Percentiles rank a stretch among this genome's conserved stretches.
Evolutionary conservation across 257 asterid genomes (phyloP).

Genomic region (Nicotiana knightiana): DNA sequence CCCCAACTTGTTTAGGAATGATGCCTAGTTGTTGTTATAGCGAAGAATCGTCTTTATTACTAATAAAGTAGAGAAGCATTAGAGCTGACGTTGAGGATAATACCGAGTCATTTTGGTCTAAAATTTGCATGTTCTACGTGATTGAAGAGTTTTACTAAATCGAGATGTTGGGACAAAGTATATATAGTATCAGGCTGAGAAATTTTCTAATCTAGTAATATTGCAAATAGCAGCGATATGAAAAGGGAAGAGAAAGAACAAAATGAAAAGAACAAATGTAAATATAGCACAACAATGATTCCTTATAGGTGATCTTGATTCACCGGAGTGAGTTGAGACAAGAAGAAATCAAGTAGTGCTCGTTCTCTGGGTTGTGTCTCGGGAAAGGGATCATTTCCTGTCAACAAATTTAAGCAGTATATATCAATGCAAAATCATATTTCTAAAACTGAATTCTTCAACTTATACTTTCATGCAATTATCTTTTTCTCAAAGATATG

Average conservation of each 20-base stretch:
- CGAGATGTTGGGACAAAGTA: background rate
- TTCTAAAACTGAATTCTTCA: background rate
- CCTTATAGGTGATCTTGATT: constrained; percentile 33
- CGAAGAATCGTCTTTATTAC: no score
- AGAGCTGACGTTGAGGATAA: no score
- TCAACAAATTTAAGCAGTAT: background rate
- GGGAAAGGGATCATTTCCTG: constrained; percentile 48
- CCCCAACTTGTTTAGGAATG: no score
- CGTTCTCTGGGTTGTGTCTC: constrained; percentile 55
- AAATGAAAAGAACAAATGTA: background rate
- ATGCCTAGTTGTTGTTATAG: no score
- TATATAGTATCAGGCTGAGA: background rate
- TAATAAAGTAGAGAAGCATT: no score
- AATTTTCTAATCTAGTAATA: background rate
- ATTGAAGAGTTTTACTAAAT: background rate
- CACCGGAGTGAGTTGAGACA: constrained; percentile 59
- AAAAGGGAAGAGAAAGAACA: background rate
- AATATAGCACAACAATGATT: background rate
- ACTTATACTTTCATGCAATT: background rate
- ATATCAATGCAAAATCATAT: background rate
- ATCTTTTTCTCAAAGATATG: no score
- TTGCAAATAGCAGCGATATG: background rate
- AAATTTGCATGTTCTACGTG: no score
- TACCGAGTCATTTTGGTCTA: no score
- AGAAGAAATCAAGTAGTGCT: constrained; percentile 56